Conservation (phyloP, 2,329 filamentous ascomycete genomes). For the Huntiella savannae region DNA sequence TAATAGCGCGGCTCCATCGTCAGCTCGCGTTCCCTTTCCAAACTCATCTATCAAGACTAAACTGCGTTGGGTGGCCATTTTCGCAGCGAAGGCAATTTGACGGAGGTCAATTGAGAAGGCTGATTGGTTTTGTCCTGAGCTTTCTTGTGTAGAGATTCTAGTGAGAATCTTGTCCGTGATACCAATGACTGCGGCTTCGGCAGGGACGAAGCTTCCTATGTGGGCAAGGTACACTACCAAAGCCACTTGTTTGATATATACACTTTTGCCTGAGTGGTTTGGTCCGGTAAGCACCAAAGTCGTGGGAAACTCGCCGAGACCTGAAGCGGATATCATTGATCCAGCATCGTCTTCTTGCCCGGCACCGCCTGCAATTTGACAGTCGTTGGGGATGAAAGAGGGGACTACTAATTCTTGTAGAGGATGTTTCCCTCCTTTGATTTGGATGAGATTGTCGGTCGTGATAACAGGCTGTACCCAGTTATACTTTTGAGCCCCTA, state of each 20-base stretch:
- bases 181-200: constrained; percentile 55
- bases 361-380: constrained; percentile 44
- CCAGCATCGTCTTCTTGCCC: constrained; percentile 14
- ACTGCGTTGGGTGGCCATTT: constrained; percentile 54
- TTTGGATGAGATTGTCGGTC: constrained; percentile 47
- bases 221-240: constrained; percentile 85
- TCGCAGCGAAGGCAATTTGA: constrained; percentile 62
- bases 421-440: constrained; percentile 65
- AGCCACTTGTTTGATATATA: constrained; percentile 86
- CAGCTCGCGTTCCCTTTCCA: constrained; percentile 40
- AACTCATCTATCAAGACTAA: constrained; percentile 90
- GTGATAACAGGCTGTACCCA: constrained; percentile 54
- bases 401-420: constrained; percentile 70
- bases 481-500: constrained; percentile 56
- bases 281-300: constrained; percentile 77
- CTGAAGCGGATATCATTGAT: neutral
- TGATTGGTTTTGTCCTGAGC: constrained; percentile 37
- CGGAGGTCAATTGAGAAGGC: constrained; percentile 64
- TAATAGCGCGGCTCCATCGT: constrained; percentile 39
- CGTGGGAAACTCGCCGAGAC: constrained; percentile 6
- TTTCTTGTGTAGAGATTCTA: constrained; percentile 57
- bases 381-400: constrained; percentile 69
- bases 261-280: constrained; percentile 91
- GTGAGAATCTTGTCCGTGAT: constrained; percentile 87
- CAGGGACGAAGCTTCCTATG: constrained; percentile 81